These are phyloP conservation scores for Triticum timopheevii DNA, from an alignment of 176 grass and related monocot genomes.

Conservation along the genomic window DNA sequence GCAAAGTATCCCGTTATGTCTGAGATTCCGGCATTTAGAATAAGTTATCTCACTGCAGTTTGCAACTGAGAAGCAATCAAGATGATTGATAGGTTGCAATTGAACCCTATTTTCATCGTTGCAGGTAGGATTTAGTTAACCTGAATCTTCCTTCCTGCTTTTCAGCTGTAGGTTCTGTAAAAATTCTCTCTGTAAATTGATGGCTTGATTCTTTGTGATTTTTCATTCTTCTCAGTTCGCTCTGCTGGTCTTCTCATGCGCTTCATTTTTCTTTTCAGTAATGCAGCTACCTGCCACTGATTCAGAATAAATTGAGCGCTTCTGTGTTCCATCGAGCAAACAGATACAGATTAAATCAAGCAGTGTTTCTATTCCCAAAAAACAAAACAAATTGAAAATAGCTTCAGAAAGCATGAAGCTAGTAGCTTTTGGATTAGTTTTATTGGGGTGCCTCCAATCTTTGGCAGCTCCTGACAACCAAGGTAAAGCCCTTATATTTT, in stretches of 20 bases:
- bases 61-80: background rate
- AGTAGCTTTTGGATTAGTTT: constrained; percentile 37
- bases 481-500: constrained; percentile 39
- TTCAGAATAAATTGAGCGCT: background rate
- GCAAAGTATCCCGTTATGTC: background rate
- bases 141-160: constrained; percentile 5
- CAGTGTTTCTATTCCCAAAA: constrained; percentile 20
- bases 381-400: background rate
- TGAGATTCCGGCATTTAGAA: background rate
- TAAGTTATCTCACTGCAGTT: too few species aligned
- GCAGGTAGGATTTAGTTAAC: background rate
- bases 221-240: background rate
- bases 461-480: constrained; percentile 29
- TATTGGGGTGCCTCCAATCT: constrained; percentile 36
- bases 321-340: background rate
- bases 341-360: background rate
- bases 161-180: background rate
- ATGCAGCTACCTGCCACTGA: background rate
- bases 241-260: constrained; percentile 10
- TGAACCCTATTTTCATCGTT: background rate
- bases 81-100: background rate
- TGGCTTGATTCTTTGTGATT: background rate
- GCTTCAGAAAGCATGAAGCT: constrained; percentile 40
- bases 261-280: constrained; percentile 16
- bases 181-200: background rate